phyloP scores from a whole-genome alignment of 1,284 basidiomycete species.

The Thecaphora frezii region DNA sequence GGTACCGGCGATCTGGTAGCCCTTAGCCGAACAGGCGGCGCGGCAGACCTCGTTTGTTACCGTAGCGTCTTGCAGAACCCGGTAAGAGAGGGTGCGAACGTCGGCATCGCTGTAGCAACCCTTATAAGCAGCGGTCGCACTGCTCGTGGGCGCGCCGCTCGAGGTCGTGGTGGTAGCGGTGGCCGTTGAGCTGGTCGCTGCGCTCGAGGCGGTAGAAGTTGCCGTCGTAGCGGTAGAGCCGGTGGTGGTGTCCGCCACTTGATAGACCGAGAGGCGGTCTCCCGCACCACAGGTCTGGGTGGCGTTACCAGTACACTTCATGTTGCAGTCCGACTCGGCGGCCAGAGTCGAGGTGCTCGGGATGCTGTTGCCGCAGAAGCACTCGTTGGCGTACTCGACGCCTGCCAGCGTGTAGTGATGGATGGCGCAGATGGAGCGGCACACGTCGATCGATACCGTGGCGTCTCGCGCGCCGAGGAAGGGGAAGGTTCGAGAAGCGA shows the following conservation, averaged over 20 bases:
- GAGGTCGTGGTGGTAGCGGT: constrained; percentile 1
- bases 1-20: constrained; percentile 10
- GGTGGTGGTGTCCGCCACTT: constrained; percentile 62
- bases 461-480: constrained; percentile 1
- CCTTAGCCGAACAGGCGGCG: constrained; percentile 4
- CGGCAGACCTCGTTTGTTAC: constrained; percentile 8
- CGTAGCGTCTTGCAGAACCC: neutral
- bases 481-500: neutral
- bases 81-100: constrained; percentile 2
- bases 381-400: constrained; percentile 45
- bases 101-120: constrained; percentile 12
- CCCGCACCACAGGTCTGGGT: constrained; percentile 73
- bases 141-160: constrained; percentile 39
- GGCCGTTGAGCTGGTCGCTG: neutral
- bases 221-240: neutral
- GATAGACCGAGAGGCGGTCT: constrained; percentile 72
- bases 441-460: constrained; percentile 21
- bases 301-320: constrained; percentile 67
- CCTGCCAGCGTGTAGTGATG: constrained; percentile 46
- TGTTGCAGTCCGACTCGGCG: constrained; percentile 66
- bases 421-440: constrained; percentile 35
- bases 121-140: constrained; percentile 8
- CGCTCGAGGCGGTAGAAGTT: neutral
- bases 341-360: constrained; percentile 62
- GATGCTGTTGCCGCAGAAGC: constrained; percentile 39